Conservation (phyloP, 2,329 filamentous ascomycete genomes). For the Nothopassalora personata region DNA sequence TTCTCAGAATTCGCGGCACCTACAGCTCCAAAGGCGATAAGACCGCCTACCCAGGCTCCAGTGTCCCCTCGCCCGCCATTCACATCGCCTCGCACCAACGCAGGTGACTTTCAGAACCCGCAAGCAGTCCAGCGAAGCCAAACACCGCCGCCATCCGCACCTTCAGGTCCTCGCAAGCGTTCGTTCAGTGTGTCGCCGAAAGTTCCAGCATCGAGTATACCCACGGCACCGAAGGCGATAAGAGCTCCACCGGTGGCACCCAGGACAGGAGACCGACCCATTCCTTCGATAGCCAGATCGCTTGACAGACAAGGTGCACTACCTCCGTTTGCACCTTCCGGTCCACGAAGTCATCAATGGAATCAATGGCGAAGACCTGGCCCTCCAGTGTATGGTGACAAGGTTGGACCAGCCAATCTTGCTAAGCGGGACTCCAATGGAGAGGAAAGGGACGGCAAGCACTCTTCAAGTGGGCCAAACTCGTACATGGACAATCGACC, state of each 20-base stretch:
- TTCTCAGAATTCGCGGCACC: conserved; percentile 25
- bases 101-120: conserved; percentile 12
- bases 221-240: conserved; percentile 34
- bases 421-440: conserved; percentile 42
- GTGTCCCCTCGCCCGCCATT: conserved; percentile 27
- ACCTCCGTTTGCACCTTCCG: conserved; percentile 21
- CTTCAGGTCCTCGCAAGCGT: conserved; percentile 29
- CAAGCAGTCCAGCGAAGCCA: conserved; percentile 10
- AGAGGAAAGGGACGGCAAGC: conserved; percentile 35
- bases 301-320: conserved; percentile 14
- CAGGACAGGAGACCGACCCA: conserved; percentile 8
- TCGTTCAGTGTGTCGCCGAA: conserved; percentile 34
- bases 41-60: conserved; percentile 19
- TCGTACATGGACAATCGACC: neutral
- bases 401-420: conserved; percentile 30
- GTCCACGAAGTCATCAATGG: conserved; percentile 30
- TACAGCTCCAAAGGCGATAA: conserved; percentile 30
- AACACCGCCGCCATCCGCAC: conserved; percentile 29
- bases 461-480: neutral
- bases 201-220: conserved; percentile 27
- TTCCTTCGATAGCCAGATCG: conserved; percentile 13
- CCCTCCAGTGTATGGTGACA: conserved; percentile 24
- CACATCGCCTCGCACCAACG: conserved; percentile 24
- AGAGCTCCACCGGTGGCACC: conserved; percentile 19
- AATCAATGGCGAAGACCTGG: conserved; percentile 42